Evolutionary conservation across 495 filamentous ascomycete species (phyloP).

Genomic region (Xylaria bambusicola): DNA sequence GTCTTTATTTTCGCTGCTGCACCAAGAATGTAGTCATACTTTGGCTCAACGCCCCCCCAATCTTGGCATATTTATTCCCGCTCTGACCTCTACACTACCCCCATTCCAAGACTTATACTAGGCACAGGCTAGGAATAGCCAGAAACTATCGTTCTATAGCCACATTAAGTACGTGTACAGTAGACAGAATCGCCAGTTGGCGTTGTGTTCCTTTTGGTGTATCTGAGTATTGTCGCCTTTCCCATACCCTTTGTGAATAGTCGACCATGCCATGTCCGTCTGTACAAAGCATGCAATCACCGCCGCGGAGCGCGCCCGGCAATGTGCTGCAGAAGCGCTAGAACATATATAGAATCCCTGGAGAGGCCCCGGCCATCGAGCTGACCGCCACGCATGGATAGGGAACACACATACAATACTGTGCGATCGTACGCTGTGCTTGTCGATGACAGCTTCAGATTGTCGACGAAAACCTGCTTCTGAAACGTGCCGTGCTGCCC

Average conservation of each 20-base stretch:
- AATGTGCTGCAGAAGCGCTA: background rate
- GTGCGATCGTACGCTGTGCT: no score
- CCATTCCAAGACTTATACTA: no score
- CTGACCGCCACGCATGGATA: background rate
- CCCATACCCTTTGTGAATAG: no score
- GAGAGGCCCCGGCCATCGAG: background rate
- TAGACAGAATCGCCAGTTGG: no score
- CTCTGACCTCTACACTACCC: background rate
- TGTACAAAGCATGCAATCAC: background rate
- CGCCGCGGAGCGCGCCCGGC: background rate
- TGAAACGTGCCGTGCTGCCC: no score
- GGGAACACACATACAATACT: background rate
- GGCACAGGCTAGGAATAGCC: no score
- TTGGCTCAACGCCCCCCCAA: background rate
- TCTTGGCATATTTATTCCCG: background rate
- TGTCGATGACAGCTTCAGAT: background rate
- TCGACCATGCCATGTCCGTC: background rate
- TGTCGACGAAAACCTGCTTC: background rate
- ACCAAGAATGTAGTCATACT: background rate
- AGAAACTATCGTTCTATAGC: no score
- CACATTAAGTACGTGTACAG: no score
- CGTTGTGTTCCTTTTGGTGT: no score
- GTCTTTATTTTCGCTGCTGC: background rate
- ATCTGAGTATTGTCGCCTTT: no score
- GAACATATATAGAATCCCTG: background rate